These are phyloP conservation scores for Linnemannia hyalina DNA, from an alignment of 192 early-diverging fungal species.

Conservation along the genomic window DNA sequence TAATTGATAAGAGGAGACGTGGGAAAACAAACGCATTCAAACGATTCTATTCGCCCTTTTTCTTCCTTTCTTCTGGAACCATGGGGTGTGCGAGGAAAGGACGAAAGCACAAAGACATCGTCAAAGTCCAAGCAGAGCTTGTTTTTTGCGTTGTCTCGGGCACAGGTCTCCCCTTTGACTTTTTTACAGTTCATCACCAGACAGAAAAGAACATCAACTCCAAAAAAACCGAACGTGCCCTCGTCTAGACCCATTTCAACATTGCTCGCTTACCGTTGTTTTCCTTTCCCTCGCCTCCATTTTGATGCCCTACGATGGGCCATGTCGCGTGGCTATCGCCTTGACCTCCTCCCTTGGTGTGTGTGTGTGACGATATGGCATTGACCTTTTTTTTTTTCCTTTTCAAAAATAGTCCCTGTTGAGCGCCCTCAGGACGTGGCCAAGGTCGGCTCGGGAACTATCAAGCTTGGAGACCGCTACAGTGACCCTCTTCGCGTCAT, in stretches of 20 bases:
- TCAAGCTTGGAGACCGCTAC: conserved; percentile 75
- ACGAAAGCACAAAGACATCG: neutral
- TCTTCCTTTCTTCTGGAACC: neutral
- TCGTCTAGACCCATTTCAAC: neutral
- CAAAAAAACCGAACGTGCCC: neutral
- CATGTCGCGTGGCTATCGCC: conserved; percentile 3
- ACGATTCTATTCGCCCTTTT: conserved; percentile 1
- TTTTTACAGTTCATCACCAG: conserved; percentile 1
- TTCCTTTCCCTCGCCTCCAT: neutral
- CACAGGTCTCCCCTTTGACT: neutral
- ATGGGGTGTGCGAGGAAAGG: neutral
- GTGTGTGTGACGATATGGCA: neutral
- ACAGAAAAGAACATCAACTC: neutral
- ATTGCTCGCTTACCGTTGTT: neutral
- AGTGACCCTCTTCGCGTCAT: conserved; percentile 77
- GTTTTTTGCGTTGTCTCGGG: neutral
- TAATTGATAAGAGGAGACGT: neutral
- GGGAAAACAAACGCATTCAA: conserved; percentile 2
- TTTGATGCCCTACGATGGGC: neutral
- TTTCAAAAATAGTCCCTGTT: conserved; percentile 81
- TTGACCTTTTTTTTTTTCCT: conserved; percentile 1
- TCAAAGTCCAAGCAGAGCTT: neutral
- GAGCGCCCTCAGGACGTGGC: conserved; percentile 93
- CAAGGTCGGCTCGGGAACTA: conserved; percentile 75
- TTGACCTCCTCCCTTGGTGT: neutral